Evolutionary conservation across 768 basidiomycete genomes (phyloP).

Genomic region (Mycena filopes): DNA sequence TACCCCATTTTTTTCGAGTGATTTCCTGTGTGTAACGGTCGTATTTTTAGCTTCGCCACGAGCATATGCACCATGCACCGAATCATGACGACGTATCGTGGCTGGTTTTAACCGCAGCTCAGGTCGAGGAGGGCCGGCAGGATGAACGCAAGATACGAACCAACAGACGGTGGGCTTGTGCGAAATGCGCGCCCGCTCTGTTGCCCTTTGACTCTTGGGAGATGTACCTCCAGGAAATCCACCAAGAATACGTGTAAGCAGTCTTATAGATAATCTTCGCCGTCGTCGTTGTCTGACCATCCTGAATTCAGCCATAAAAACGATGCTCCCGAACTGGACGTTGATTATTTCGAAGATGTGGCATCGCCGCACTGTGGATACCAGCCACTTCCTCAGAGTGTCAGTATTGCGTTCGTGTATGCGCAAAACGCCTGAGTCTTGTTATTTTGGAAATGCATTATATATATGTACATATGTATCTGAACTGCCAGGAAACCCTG

Average conservation of each 20-base stretch:
- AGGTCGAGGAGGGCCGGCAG: neutral
- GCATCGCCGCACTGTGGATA: neutral
- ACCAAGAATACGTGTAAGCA: neutral
- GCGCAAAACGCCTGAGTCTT: neutral
- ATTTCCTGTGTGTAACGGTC: neutral
- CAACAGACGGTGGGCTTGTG: neutral
- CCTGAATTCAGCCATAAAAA: neutral
- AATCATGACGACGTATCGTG: neutral
- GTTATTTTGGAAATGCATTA: too few species aligned
- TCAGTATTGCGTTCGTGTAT: neutral
- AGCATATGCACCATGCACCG: neutral
- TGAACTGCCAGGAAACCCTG: too few species aligned
- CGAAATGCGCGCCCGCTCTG: neutral
- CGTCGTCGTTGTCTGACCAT: too few species aligned
- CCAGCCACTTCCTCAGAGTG: neutral
- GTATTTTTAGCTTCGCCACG: slow-evolving; percentile 5
- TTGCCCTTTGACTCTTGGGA: neutral
- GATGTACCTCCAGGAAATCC: neutral
- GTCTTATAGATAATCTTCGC: neutral
- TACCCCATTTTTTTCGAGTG: neutral
- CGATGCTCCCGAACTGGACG: neutral
- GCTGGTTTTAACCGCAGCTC: neutral
- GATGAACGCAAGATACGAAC: neutral
- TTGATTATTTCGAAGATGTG: neutral
- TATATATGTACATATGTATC: too few species aligned